phyloP scores from a whole-genome alignment of 2,329 filamentous ascomycete species.

The Ceratocystis destructans region DNA sequence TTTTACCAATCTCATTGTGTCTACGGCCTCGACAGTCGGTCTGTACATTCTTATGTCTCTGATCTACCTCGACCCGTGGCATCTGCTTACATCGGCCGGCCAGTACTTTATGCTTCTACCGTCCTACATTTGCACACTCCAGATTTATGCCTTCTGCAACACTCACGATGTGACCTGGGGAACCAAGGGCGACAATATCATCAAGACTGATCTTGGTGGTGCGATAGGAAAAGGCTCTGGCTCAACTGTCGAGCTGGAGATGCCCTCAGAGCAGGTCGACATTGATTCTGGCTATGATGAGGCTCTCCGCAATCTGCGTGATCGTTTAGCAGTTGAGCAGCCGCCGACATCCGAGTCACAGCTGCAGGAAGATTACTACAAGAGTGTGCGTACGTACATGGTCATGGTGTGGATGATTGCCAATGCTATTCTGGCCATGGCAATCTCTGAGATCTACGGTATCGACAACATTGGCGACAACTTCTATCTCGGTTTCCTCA shows the following conservation, averaged over 20 bases:
- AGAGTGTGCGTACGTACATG: conserved; percentile 94
- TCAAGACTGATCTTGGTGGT: conserved; percentile 80
- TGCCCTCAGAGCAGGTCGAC: conserved; percentile 94
- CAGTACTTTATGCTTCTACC: conserved; percentile 93
- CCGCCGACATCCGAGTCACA: conserved; percentile 56
- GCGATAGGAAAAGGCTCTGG: conserved; percentile 57
- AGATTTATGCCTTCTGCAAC: conserved; percentile 98
- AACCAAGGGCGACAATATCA: conserved; percentile 94
- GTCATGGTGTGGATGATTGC: conserved; percentile 87
- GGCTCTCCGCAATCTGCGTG: conserved; percentile 86
- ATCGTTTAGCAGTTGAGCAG: conserved; percentile 68
- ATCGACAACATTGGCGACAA: conserved; percentile 61
- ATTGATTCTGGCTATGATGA: conserved; percentile 97
- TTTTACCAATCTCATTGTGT: conserved; percentile 90
- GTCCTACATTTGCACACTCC: conserved; percentile 88
- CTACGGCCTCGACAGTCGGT: conserved; percentile 74
- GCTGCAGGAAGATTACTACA: conserved; percentile 96
- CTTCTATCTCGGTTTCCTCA: conserved; percentile 80
- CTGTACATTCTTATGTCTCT: conserved; percentile 95
- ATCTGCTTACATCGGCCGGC: conserved; percentile 84
- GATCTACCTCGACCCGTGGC: conserved; percentile 95
- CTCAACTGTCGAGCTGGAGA: conserved; percentile 81
- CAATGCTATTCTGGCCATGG: conserved; percentile 89
- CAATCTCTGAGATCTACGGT: conserved; percentile 73
- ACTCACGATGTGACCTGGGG: conserved; percentile 98